Conservation (phyloP, 192 early-diverging fungal genomes). For the Rhizophagus prolifer region DNA sequence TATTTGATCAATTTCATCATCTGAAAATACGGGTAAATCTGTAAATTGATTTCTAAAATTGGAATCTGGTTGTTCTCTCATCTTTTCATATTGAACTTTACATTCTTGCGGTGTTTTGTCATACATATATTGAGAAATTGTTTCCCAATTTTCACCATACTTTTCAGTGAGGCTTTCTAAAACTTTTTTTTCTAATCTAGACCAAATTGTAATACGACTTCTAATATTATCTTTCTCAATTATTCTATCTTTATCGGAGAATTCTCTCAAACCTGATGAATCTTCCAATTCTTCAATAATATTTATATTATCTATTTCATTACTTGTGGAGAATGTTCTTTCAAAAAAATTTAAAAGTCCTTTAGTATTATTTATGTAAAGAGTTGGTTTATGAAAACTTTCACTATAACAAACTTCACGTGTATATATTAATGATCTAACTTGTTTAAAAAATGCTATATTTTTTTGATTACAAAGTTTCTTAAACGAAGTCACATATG, state of each 20-base stretch:
- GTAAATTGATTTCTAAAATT: neutral
- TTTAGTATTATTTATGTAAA: neutral
- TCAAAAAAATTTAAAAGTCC: neutral
- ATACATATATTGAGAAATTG: neutral
- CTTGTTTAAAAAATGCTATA: neutral
- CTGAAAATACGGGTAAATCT: neutral
- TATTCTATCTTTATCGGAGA: neutral
- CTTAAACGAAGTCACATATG: neutral
- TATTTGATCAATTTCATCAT: conserved; percentile 2
- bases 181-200: conserved; percentile 13
- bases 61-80: no score
- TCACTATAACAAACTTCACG: neutral
- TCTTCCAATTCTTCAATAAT: neutral
- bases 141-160: conserved; percentile 17
- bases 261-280: neutral
- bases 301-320: neutral
- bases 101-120: conserved; percentile 4
- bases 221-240: neutral
- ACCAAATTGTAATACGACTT: neutral
- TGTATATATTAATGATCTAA: neutral
- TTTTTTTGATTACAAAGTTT: neutral
- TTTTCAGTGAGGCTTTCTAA: conserved; percentile 15
- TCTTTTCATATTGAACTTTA: neutral
- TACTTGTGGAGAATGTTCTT: neutral
- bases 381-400: neutral